Base-by-base conservation (phyloP, 805 yeast species). In the Schwanniomyces sp. region DNA sequence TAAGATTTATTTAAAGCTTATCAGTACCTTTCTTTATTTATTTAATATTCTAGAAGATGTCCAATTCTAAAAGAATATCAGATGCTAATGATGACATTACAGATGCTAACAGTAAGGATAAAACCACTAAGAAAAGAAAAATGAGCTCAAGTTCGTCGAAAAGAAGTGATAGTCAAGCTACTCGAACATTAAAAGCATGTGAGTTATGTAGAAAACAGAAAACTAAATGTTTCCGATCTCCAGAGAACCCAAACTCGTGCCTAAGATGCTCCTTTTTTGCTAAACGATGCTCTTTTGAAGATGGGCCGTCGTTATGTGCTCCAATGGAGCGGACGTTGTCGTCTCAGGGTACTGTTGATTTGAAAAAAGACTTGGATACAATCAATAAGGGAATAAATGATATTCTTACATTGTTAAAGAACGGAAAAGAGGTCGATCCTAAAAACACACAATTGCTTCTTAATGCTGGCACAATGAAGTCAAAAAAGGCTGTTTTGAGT, bases 151-250 rank as follows among this genome's bases (percentile, higher is more conserved):
- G 17, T 3, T 27, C 37, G 5, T 17, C 44, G 9, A 56, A 54
- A 34, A 43, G 67, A 43, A 52, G 49, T 36, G 46, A 53, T 38
- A 66, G 62, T 2, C 69, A 62, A 40, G 70, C 69, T 1, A 59
- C 69, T 7, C 53, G 86, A 37, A 80, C 84, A 0, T 54, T 76
- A 1, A 69, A 67, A 42, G 87, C 87, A 0, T 82, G 87, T 59
- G 75, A 74, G 6, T 57, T 70, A 7, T 82, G 87, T 56, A 69
- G 86, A 39, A 73, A 70, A 43, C 81, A 78, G 50, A 82, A 82
- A 66, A 78, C 89, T 0, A 65, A 86, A 48, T 85, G 91, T 53
- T 77, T 83, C 57, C 77, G 84, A 43, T 72, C 81, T 10, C 70
- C 78, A 1, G 72, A 66, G 24, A 69, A 74, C 14, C 54, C 66